Percentiles rank a stretch among this genome's conserved stretches.
These are phyloP conservation scores for Rosa hybrid DNA, from an alignment of 331 rosid genomes.

Conservation along the genomic window DNA sequence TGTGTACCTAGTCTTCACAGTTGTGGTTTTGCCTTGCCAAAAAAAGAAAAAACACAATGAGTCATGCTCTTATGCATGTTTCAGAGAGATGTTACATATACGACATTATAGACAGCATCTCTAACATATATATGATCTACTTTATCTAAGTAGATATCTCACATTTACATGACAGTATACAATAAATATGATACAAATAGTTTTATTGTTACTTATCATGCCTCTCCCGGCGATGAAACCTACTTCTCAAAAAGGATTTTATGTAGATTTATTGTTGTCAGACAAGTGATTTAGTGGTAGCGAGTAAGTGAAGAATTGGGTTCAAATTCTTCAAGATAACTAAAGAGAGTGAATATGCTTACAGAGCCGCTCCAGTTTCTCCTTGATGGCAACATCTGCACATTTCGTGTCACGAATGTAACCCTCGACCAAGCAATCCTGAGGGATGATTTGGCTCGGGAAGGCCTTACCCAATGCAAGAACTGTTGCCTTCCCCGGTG, in stretches of 20 bases:
- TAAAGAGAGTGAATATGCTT: conserved; percentile 33
- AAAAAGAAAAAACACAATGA: conserved; percentile 8
- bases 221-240: neutral
- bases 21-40: conserved; percentile 78
- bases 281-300: neutral
- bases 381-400: conserved; percentile 62
- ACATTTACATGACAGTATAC: neutral
- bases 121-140: neutral
- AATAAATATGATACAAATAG: neutral
- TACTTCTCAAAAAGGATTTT: neutral
- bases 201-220: neutral
- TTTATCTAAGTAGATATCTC: neutral
- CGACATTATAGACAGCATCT: neutral
- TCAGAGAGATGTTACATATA: neutral
- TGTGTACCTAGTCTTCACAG: conserved; percentile 95
- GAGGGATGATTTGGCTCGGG: conserved; percentile 87
- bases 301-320: neutral
- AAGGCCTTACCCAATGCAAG: conserved; percentile 92
- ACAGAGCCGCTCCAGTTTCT: conserved; percentile 92
- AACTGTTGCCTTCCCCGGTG: conserved; percentile 73
- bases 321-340: neutral
- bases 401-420: conserved; percentile 90
- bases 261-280: neutral
- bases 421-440: conserved; percentile 94
- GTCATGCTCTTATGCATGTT: neutral